These are phyloP conservation scores for Yarrowia hollandica DNA, from an alignment of 805 yeast species.

Conservation along the genomic window DNA sequence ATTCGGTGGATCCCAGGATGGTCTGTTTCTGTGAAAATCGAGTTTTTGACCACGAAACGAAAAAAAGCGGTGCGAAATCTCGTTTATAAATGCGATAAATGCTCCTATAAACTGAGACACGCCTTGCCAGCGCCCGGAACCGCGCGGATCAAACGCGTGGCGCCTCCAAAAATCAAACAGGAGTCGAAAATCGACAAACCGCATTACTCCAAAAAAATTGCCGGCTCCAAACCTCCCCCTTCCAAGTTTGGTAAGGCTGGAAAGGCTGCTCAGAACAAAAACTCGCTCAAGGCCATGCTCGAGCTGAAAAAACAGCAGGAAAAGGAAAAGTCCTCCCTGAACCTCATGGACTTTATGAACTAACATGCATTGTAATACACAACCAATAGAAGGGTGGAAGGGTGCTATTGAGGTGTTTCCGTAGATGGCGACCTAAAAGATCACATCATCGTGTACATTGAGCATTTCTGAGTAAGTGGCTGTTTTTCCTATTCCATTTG, in stretches of 20 bases:
- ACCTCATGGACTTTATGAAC: conserved; percentile 13
- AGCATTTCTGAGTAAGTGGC: too few relatives aligned
- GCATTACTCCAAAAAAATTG: too few relatives aligned
- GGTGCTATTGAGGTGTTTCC: too few relatives aligned
- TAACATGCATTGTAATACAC: neutral
- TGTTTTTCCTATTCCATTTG: too few relatives aligned
- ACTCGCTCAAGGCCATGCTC: conserved; percentile 24
- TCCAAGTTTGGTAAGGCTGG: conserved; percentile 9
- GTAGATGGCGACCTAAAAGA: too few relatives aligned
- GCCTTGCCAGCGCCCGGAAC: neutral
- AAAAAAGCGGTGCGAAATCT: neutral
- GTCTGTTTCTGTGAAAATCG: conserved; percentile 4
- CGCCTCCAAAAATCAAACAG: neutral
- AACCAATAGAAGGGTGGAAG: neutral
- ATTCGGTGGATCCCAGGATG: conserved; percentile 18
- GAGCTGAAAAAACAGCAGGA: conserved; percentile 18
- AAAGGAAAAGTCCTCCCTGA: neutral
- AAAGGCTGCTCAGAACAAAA: neutral
- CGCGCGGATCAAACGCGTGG: neutral
- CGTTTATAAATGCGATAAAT: neutral
- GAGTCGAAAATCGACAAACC: neutral
- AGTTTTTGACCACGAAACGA: neutral
- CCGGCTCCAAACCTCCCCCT: neutral
- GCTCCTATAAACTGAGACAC: neutral
- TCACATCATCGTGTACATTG: too few relatives aligned